Conservation (phyloP, 2,329 filamentous ascomycete species). For the Diaporthe amygdali region DNA sequence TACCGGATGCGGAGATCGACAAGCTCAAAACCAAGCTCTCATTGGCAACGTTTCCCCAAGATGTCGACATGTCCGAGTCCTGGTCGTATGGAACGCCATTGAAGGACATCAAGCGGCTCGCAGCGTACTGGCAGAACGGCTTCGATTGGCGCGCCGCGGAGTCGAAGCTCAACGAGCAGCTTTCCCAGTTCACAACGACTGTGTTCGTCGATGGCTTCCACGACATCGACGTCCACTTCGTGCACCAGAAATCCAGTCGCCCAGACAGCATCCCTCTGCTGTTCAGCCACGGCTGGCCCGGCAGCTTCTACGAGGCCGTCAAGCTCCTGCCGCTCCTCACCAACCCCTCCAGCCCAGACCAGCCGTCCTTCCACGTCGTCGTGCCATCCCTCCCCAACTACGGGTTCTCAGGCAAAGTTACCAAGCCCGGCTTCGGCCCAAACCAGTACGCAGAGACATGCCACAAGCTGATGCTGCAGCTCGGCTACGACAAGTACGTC, state of each 20-base stretch:
- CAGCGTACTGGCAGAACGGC: conserved; percentile 61
- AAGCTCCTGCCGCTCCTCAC: conserved; percentile 40
- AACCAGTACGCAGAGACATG: conserved; percentile 37
- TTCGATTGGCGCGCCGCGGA: conserved; percentile 67
- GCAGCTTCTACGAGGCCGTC: conserved; percentile 43
- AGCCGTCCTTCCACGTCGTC: conserved; percentile 51
- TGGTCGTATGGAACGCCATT: conserved; percentile 66
- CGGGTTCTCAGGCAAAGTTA: conserved; percentile 44
- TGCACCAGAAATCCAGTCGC: conserved; percentile 52
- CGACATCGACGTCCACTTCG: conserved; percentile 65
- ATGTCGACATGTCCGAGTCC: conserved; percentile 49
- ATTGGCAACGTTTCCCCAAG: conserved; percentile 51
- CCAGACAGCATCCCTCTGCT: conserved; percentile 44
- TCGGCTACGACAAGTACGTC: conserved; percentile 44
- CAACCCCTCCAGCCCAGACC: conserved; percentile 29
- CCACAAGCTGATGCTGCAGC: conserved; percentile 44
- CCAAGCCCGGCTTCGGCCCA: conserved; percentile 37
- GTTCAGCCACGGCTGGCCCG: conserved; percentile 50
- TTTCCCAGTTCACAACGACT: conserved; percentile 62
- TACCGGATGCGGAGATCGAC: conserved; percentile 38
- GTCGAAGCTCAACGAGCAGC: conserved; percentile 56
- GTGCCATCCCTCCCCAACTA: conserved; percentile 50
- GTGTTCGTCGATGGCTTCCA: conserved; percentile 64
- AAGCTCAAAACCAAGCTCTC: conserved; percentile 24
- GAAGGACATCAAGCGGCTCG: conserved; percentile 63